Conservation (phyloP, 768 basidiomycete genomes). For the Cystofilobasidium bisporidii region DNA sequence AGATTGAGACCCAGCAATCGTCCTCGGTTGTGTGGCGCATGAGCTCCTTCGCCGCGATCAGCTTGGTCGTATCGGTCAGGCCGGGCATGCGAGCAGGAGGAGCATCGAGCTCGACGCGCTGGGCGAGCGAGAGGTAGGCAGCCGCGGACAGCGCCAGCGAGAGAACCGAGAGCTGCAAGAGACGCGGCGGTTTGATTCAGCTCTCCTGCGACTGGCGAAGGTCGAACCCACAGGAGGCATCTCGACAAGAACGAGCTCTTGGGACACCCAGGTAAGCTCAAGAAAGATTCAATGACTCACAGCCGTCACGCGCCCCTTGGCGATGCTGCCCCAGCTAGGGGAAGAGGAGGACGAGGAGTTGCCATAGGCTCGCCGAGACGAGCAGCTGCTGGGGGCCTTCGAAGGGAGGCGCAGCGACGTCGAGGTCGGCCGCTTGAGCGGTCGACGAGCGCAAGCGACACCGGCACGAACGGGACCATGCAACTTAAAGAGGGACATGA, state of each 20-base stretch:
- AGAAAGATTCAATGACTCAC: not conserved
- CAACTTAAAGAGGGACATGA: not conserved
- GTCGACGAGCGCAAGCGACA: not conserved
- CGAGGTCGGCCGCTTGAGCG: not conserved
- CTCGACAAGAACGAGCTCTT: too few species aligned
- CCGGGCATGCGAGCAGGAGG: not conserved
- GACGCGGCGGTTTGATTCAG: too few species aligned
- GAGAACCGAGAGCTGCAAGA: not conserved
- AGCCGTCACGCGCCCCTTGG: not conserved
- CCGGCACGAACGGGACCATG: not conserved
- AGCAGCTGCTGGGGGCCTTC: not conserved
- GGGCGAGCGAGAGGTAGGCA: not conserved
- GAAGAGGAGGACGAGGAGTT: not conserved
- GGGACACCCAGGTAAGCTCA: too few species aligned
- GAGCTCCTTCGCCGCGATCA: constrained; percentile 15
- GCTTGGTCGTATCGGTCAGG: not conserved
- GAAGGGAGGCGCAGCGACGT: not conserved
- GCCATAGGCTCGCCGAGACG: constrained; percentile 1
- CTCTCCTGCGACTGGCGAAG: too few species aligned
- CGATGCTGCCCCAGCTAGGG: not conserved
- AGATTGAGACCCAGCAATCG: constrained; percentile 20
- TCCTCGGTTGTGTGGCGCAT: constrained; percentile 10
- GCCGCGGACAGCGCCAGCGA: not conserved
- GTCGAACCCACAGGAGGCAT: too few species aligned
- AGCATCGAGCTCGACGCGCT: not conserved